phyloP scores from a whole-genome alignment of 345 rosid species.

The Carallia pectinifolia region DNA sequence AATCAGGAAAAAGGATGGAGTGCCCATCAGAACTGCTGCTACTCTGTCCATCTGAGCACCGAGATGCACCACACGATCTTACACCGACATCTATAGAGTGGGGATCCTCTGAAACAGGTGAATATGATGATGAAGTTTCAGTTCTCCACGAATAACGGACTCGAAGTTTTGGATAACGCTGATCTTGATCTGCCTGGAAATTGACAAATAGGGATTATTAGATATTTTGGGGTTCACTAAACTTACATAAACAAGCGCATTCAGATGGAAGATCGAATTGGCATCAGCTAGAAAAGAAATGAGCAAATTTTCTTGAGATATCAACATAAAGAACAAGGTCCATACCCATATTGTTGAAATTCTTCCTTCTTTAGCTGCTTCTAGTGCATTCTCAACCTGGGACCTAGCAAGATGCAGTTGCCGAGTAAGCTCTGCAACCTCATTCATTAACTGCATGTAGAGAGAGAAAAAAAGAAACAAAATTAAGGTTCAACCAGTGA shows the following conservation, averaged over 20 bases:
- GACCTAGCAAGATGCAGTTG: constrained; percentile 54
- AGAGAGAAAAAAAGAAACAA: neutral
- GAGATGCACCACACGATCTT: constrained; percentile 46
- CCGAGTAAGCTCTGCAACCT: constrained; percentile 49
- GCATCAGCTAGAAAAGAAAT: constrained; percentile 1
- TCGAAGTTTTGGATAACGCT: constrained; percentile 65
- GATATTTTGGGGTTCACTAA: neutral
- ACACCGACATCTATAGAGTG: constrained; percentile 25
- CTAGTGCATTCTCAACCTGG: constrained; percentile 59
- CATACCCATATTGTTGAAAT: constrained; percentile 37
- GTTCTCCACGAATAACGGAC: constrained; percentile 65
- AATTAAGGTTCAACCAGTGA: constrained; percentile 6
- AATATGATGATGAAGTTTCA: constrained; percentile 36
- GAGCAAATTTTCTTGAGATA: too few relatives aligned
- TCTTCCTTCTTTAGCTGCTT: constrained; percentile 35
- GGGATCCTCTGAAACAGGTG: constrained; percentile 40
- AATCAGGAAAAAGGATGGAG: constrained; percentile 48
- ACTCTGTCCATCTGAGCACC: constrained; percentile 53
- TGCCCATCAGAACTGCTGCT: constrained; percentile 51
- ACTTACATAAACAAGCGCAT: neutral
- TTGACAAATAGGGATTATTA: constrained; percentile 14
- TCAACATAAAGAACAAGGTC: neutral
- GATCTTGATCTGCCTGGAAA: constrained; percentile 45
- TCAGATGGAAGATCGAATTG: constrained; percentile 1
- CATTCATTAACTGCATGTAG: constrained; percentile 60